Evolutionary conservation across 1,139 yeast species (phyloP).

Genomic region (Diutina siamensis): DNA sequence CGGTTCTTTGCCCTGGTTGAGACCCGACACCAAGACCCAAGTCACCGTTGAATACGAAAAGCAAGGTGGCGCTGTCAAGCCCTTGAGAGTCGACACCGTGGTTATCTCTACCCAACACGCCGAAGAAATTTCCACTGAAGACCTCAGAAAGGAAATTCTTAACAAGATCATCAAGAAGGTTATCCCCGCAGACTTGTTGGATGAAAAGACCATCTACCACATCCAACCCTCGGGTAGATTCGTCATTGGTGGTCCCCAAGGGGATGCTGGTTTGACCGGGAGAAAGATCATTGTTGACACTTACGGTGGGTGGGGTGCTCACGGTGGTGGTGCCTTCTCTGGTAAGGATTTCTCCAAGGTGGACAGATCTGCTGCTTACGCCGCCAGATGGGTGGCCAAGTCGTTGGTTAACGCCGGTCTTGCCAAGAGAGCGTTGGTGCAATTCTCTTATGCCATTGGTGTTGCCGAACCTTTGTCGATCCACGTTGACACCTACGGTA

Average conservation of each 20-base stretch:
- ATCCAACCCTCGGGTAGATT: constrained; percentile 99
- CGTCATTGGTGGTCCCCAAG: constrained; percentile 99
- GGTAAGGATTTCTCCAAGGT: constrained; percentile 99
- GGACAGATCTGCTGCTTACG: constrained; percentile 99
- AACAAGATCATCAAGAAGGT: constrained; percentile 83
- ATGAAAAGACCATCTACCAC: constrained; percentile 92
- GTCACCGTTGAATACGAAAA: constrained; percentile 94
- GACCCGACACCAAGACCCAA: constrained; percentile 99
- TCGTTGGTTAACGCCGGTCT: constrained; percentile 89
- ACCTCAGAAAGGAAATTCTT: constrained; percentile 66
- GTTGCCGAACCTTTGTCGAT: constrained; percentile 98
- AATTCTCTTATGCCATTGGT: constrained; percentile 99
- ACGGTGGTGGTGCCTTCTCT: constrained; percentile 99
- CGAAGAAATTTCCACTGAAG: constrained; percentile 88
- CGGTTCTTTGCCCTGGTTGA: constrained; percentile 89
- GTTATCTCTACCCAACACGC: constrained; percentile 98
- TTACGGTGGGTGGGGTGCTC: constrained; percentile 99
- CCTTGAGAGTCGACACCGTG: constrained; percentile 93
- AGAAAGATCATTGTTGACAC: constrained; percentile 99
- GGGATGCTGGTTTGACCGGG: constrained; percentile 99
- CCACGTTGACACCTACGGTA: constrained; percentile 96
- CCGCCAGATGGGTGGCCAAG: constrained; percentile 99
- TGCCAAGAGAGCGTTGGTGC: constrained; percentile 96
- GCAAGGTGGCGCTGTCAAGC: constrained; percentile 91
- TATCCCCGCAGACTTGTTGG: constrained; percentile 81